These are phyloP conservation scores for Lobosporangium transversale DNA, from an alignment of 192 early-diverging fungal genomes.

Conservation along the genomic window DNA sequence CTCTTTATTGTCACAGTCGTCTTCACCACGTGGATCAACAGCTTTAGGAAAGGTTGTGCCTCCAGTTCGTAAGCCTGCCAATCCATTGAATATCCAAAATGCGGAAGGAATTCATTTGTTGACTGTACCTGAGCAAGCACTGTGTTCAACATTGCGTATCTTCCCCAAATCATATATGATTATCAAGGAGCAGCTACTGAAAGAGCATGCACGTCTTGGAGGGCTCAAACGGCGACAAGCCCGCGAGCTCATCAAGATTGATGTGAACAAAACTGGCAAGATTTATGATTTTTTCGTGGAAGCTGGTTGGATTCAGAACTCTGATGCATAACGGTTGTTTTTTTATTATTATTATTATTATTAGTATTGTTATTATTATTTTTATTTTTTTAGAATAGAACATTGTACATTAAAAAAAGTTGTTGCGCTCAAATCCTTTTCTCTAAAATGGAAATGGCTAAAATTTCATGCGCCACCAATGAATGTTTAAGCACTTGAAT, in stretches of 20 bases:
- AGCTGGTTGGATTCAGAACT: conserved; percentile 88
- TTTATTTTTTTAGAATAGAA: too few relatives aligned
- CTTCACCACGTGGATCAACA: conserved; percentile 36
- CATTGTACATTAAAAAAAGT: too few relatives aligned
- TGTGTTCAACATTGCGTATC: conserved; percentile 88
- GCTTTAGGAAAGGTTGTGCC: conserved; percentile 25
- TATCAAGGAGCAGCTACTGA: conserved; percentile 91
- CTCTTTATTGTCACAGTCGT: conserved; percentile 7
- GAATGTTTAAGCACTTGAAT: neutral
- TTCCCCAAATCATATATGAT: conserved; percentile 90
- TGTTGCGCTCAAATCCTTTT: too few relatives aligned
- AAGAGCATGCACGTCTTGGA: conserved; percentile 77
- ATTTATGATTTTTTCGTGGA: conserved; percentile 95
- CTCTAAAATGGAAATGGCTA: too few relatives aligned
- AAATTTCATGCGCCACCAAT: neutral
- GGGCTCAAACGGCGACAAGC: conserved; percentile 84
- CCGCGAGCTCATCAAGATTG: conserved; percentile 90
- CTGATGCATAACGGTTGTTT: conserved; percentile 25
- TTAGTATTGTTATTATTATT: too few relatives aligned
- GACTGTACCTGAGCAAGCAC: conserved; percentile 75
- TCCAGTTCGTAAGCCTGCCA: conserved; percentile 55
- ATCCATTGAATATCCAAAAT: conserved; percentile 79
- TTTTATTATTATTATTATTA: neutral
- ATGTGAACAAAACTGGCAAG: conserved; percentile 86
- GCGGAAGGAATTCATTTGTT: conserved; percentile 92